Evolutionary conservation across 495 filamentous ascomycete genomes (phyloP).

Genomic region (Aspergillus conjunctus): DNA sequence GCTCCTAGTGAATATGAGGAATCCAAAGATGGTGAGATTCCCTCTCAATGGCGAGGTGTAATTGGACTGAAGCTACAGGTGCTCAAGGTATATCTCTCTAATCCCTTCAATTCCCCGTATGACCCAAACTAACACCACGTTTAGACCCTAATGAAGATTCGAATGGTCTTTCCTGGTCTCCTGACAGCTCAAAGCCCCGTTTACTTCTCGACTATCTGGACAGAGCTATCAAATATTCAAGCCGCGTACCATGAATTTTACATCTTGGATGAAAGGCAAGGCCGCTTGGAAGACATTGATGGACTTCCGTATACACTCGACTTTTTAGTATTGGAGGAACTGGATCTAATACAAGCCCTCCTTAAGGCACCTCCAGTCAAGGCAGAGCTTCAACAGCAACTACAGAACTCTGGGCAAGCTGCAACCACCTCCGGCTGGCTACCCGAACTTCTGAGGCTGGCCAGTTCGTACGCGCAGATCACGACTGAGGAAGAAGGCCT

Average conservation of each 20-base stretch:
- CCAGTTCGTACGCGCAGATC: conserved; percentile 87
- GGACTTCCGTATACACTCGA: conserved; percentile 94
- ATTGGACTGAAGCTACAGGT: conserved; percentile 86
- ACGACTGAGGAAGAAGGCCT: conserved; percentile 88
- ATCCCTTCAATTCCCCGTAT: not conserved
- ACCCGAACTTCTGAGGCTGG: conserved; percentile 76
- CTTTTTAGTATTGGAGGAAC: conserved; percentile 85
- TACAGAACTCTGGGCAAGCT: conserved; percentile 60
- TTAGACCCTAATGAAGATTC: conserved; percentile 86
- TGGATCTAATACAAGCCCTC: conserved; percentile 89
- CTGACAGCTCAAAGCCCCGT: conserved; percentile 74
- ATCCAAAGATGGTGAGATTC: conserved; percentile 45
- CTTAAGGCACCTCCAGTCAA: conserved; percentile 82
- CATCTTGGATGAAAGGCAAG: conserved; percentile 80
- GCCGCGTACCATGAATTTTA: conserved; percentile 76
- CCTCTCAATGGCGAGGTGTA: conserved; percentile 69
- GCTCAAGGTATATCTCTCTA: conserved; percentile 60
- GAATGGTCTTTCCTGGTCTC: conserved; percentile 77
- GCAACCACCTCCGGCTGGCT: conserved; percentile 67
- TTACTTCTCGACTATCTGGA: conserved; percentile 85
- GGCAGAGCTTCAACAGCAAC: conserved; percentile 75
- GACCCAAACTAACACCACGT: conserved; percentile 13
- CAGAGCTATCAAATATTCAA: conserved; percentile 73
- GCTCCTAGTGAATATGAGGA: conserved; percentile 60
- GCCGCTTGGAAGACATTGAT: conserved; percentile 86